Base-by-base conservation (phyloP, 495 filamentous ascomycete species). In the Coniosporium apollinis region DNA sequence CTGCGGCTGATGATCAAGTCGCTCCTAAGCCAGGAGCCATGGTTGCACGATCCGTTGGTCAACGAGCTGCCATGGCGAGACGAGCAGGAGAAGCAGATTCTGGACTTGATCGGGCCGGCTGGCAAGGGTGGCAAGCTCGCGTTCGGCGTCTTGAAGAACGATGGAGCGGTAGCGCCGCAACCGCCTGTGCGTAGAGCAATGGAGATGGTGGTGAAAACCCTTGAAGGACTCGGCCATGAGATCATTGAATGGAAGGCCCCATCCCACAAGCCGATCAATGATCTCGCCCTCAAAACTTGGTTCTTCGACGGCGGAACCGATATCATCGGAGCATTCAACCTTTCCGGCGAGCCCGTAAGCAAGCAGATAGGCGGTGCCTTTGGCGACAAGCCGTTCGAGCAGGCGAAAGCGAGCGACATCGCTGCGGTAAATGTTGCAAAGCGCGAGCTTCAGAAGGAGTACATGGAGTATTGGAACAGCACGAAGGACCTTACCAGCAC, bases 391-490 rank as follows among this genome's bases (percentile, higher is more conserved):
- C 47, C 45, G 2, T 47, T 60, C 9, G 47, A 60, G 30, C 44
- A 63, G 43, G 49, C 41, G 19, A 61, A 44, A 20, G 67, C 66
- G 0, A 55, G 44, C 4, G 55, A 65, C 9, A 65, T 78, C 30
- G 59, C 69, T 7, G 61, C 50, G 15, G 41, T 61, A 13, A 79
- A 78, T 36, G 53, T 79, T 8, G 45, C 52, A n/a, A 69, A 72
- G 41, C 61, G 74, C 7, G 56, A 69, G 29, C 65, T 66, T 34
- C 68, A 72, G 49, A 76, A 74, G 45, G 59, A 64, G 29, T 78
- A 79, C 42, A 63, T 74, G 63, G 72, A 75, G 21, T 79, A 77
- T 52, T 81, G 76, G 76, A 73, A 76, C 43, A 66, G 53, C 28
- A 80, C 74, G 0, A 54, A 51, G 1, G 43, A 58, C 15, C 22